Evolutionary conservation across 2,329 filamentous ascomycete genomes (phyloP), one percentile per base, ranked within the genome.

Genomic region (Fusarium goolgardi): DNA sequence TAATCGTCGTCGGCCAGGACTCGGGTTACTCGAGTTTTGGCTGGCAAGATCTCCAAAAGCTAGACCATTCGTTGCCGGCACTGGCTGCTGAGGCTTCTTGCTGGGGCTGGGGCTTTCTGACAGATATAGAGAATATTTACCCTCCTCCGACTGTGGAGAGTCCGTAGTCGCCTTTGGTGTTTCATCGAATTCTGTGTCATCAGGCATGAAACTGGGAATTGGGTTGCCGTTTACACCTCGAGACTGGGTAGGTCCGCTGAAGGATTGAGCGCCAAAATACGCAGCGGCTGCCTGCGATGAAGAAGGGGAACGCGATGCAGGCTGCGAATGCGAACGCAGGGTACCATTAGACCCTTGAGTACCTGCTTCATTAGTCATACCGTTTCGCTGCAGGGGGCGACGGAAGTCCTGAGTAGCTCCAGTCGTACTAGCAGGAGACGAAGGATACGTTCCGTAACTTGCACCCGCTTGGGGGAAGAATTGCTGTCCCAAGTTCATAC

Each of bases 251-350:
- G 79, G 70, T 15, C 79, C 80, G 47, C 78, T 78, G 23, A 80
- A 71, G 40, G 80, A 67, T 69, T 80, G 78, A 54, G 70, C 72
- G 13, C 72, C 73, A 21, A 73, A 66, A 20, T 76, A 76, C 6
- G 69, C 70, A 13, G 69, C 54, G 2, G 67, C 52, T 18, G 71
- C 56, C 40, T 74, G 62, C 57, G 73, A 61, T 71, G 80, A 32
- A 70, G 77, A 65, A 46, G 77, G 71, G 67, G 81, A 78, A 31
- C 86, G 81, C 34, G 86, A 84, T 4, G 88, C 87, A 25, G 88
- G 88, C 73, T 90, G 88, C n/a, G 88, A 90, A 73, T 90, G 88
- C 27, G 88, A 90, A 66, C 88, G 83, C 63, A 88, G 75, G n/a
- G 86, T 81, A 69, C 87, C 86, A 56, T 81, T 85, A 27, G 86